phyloP scores from a whole-genome alignment of 352 stramenopile genomes.

The Phytopythium litorale region DNA sequence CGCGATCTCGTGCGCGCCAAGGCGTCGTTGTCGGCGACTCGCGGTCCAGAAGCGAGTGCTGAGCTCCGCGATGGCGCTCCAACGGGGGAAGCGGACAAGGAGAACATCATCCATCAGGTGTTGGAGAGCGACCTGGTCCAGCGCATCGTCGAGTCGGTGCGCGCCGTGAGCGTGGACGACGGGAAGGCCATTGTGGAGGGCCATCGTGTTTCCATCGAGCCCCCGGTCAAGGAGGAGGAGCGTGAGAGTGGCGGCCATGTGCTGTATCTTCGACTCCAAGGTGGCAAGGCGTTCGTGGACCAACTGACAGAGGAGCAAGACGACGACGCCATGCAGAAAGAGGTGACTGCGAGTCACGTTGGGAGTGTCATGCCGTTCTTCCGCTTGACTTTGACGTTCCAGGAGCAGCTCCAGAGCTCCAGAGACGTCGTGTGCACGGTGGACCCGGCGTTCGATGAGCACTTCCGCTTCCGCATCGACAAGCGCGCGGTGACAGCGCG shows the following conservation, averaged over 20 bases:
- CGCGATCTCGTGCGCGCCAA: slow-evolving; percentile 48
- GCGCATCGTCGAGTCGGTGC: slow-evolving; percentile 50
- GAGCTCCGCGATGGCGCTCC: neutral
- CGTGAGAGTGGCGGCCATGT: slow-evolving; percentile 14
- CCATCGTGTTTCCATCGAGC: neutral
- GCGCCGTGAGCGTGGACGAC: slow-evolving; percentile 10
- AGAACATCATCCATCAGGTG: slow-evolving; percentile 47
- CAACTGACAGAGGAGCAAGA: slow-evolving; percentile 37
- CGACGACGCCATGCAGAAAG: slow-evolving; percentile 10
- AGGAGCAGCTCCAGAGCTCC: slow-evolving; percentile 45
- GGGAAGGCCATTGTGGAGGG: neutral
- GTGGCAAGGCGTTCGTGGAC: slow-evolving; percentile 73
- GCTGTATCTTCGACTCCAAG: slow-evolving; percentile 54
- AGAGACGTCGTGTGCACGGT: slow-evolving; percentile 43
- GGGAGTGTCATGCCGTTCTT: slow-evolving; percentile 51
- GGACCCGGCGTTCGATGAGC: slow-evolving; percentile 68
- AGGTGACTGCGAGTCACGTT: slow-evolving; percentile 24
- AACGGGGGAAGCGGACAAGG: slow-evolving; percentile 3
- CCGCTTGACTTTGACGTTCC: slow-evolving; percentile 46
- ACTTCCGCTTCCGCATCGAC: slow-evolving; percentile 54
- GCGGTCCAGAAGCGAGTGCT: neutral
- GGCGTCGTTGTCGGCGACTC: slow-evolving; percentile 2
- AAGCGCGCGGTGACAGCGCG: slow-evolving; percentile 5
- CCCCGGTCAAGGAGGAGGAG: neutral
- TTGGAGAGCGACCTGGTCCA: slow-evolving; percentile 76